phyloP scores from a whole-genome alignment of 2,329 filamentous ascomycete genomes.

The Botrytis porri region DNA sequence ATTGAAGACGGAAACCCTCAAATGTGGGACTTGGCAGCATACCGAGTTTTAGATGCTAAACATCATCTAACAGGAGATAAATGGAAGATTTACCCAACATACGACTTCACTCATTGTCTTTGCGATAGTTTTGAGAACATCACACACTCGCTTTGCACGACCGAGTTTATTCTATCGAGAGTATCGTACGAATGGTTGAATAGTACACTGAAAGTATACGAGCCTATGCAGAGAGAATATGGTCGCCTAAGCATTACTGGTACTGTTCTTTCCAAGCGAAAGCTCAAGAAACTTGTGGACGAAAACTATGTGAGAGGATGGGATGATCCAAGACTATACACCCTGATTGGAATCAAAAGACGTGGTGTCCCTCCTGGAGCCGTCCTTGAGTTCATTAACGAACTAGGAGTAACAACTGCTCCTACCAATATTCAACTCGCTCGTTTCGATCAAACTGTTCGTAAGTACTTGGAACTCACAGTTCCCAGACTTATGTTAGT shows the following conservation, averaged over 20 bases:
- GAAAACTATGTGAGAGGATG: conserved; percentile 78
- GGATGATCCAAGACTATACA: conserved; percentile 90
- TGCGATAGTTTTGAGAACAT: conserved; percentile 92
- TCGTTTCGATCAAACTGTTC: conserved; percentile 81
- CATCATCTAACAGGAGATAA: conserved; percentile 77
- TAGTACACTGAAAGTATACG: conserved; percentile 75
- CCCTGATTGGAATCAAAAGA: conserved; percentile 76
- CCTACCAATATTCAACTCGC: conserved; percentile 74
- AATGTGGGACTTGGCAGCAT: conserved; percentile 95
- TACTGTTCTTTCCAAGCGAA: conserved; percentile 83
- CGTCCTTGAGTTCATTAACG: conserved; percentile 84
- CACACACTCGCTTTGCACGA: conserved; percentile 89
- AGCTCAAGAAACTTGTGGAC: conserved; percentile 75
- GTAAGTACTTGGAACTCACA: conserved; percentile 81
- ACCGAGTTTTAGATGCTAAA: conserved; percentile 72
- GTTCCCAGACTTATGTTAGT: conserved; percentile 89
- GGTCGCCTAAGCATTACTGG: conserved; percentile 75
- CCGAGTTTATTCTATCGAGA: conserved; percentile 81
- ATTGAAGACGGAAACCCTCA: conserved; percentile 82
- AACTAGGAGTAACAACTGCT: conserved; percentile 84
- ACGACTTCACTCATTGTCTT: conserved; percentile 87
- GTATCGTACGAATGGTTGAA: conserved; percentile 91
- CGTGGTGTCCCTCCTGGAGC: conserved; percentile 85
- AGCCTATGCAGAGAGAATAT: conserved; percentile 91
- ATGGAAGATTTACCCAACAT: conserved; percentile 94